Evolutionary conservation across 2,329 filamentous ascomycete genomes (phyloP).

Genomic region (Diaporthe caulivora): DNA sequence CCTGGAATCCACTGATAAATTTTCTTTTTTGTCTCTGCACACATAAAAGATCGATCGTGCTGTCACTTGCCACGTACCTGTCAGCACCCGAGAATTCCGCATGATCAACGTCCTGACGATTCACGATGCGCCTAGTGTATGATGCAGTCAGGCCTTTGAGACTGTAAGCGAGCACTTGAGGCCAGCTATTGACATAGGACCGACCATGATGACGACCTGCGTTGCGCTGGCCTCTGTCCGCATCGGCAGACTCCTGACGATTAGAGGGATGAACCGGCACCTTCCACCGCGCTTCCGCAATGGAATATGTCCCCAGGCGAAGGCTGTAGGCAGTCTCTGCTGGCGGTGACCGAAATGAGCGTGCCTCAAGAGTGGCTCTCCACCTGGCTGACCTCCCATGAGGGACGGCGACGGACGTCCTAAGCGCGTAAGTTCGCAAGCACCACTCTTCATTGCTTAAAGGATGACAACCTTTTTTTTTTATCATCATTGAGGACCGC

Average conservation of each 20-base stretch:
- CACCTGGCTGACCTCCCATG: background rate
- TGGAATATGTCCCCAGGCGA: too few relatives aligned
- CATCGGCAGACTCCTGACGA: background rate
- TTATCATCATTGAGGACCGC: slow-evolving; percentile 35
- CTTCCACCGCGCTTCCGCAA: background rate
- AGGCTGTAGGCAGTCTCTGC: background rate
- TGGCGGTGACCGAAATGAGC: background rate
- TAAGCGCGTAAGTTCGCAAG: background rate
- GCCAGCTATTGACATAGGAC: background rate
- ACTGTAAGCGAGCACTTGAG: too few relatives aligned
- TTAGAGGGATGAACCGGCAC: background rate
- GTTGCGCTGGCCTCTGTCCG: background rate
- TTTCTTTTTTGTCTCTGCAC: background rate
- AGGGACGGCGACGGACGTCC: background rate
- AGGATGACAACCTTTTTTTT: slow-evolving; percentile 33
- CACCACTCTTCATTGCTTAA: background rate
- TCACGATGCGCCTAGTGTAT: background rate
- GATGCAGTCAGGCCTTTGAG: background rate
- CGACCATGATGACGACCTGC: background rate
- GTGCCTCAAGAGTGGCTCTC: background rate
- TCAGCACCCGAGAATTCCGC: background rate
- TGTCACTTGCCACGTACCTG: background rate
- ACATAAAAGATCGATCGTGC: background rate
- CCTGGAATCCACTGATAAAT: background rate
- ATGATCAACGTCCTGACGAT: background rate